A percentile compares a stretch with the other conserved stretches of the same genome.
phyloP scores from a whole-genome alignment of 768 basidiomycete genomes.

The Hypholoma fasciculare region DNA sequence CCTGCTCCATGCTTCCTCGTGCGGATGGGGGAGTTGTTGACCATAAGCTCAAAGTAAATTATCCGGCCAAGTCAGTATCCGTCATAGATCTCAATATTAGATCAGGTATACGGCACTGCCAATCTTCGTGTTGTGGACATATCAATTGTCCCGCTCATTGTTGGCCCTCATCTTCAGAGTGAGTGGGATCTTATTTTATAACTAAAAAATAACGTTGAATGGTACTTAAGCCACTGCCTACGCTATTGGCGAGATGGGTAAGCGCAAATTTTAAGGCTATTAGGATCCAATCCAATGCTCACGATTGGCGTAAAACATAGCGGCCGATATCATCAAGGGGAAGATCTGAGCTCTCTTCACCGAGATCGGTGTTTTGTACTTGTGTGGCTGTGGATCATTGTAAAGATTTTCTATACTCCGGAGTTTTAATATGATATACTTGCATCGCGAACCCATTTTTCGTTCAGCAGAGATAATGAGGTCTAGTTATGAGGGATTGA shows the following conservation, averaged over 20 bases:
- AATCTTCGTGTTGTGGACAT: constrained; percentile 11
- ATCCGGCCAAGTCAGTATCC: not conserved
- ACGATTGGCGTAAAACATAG: no score
- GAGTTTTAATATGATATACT: no score
- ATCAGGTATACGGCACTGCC: constrained; percentile 6
- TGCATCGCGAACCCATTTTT: no score
- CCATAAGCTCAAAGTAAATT: constrained; percentile 4
- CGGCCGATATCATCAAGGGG: no score
- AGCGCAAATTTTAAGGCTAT: not conserved
- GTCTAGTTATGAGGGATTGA: no score
- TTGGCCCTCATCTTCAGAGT: constrained; percentile 8
- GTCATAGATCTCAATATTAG: not conserved
- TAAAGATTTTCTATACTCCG: no score
- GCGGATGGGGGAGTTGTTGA: constrained; percentile 7
- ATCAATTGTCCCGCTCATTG: constrained; percentile 9
- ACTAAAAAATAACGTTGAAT: not conserved
- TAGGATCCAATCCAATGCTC: no score
- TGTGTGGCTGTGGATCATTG: no score
- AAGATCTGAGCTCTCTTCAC: no score
- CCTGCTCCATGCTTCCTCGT: constrained; percentile 9
- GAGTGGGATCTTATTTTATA: not conserved
- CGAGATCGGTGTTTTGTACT: no score
- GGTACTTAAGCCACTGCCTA: not conserved
- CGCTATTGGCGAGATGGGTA: constrained; percentile 1
- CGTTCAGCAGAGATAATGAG: no score